Evolutionary conservation across 306 rosid genomes (phyloP), one percentile per base, ranked within the genome.

Genomic region (Pterocarpus macrocarpus): DNA sequence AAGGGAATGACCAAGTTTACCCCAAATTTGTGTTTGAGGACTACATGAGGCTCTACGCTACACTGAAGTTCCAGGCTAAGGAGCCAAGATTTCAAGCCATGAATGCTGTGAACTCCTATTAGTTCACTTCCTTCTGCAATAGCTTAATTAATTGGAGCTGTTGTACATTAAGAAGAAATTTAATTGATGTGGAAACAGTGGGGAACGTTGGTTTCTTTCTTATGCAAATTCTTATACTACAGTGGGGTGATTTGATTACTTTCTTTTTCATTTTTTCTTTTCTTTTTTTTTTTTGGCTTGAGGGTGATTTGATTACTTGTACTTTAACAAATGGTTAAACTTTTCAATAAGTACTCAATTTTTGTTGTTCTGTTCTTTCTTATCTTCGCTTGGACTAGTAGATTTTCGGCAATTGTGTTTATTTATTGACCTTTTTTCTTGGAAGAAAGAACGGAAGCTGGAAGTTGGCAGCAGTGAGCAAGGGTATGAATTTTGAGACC

Each of bases 1-100:
- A 74, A 33, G 86, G 86, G 50, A 80, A 71, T 76, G 83, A 83
- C n/a, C 76, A 81, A 41, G 80, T 78, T 0, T 92, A 92, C 69
- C 97, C 97, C 4, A 92, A 88, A 65, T 92, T 92, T 67, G 91
- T 92, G 7, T 92, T 92, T 55, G 92, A 88, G 44, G 94, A 92
- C 65, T 92, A 92, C 81, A 92, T 89, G 97, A 92, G 77, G 83
- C 89, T 90, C 14, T 92, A 90, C 74, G 81, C 89, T 17, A 82
- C 45, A 0, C 39, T 92, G 35, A 92, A 92, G 82, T 92, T 92
- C 69, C 82, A 92, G 58, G 87, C 94, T 14, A 92, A 92, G 80
- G 92, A 90, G 66, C 97, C 94, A 13, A 88, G 97, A 69, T 92
- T 92, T 85, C 87, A 87, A 86, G 91, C 88, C 77, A 84, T 92